phyloP scores from a whole-genome alignment of 768 basidiomycete genomes.

The Xanthoconium purpureum region DNA sequence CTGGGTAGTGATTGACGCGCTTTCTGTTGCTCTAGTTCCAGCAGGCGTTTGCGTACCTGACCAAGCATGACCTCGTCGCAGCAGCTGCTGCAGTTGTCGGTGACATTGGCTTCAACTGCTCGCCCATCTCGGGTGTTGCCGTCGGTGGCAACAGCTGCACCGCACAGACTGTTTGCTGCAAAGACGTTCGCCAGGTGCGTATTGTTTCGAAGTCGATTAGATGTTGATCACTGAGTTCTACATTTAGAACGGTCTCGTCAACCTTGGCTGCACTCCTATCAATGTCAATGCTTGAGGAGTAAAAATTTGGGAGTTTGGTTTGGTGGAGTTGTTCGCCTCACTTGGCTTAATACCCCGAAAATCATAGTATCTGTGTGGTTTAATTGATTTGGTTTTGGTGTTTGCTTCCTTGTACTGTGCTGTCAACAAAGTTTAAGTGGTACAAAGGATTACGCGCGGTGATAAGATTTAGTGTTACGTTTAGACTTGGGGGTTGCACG shows the following conservation, averaged over 20 bases:
- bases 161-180: constrained; percentile 8
- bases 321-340: neutral
- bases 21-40: neutral
- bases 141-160: neutral
- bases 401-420: too few relatives aligned
- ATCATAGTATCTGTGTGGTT: too few relatives aligned
- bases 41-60: neutral
- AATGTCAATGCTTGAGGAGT: neutral
- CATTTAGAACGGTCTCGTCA: constrained; percentile 6
- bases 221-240: neutral
- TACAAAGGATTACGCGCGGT: neutral
- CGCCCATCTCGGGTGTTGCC: neutral
- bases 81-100: neutral
- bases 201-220: too few relatives aligned
- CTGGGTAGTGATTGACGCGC: neutral
- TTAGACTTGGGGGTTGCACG: too few relatives aligned
- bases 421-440: too few relatives aligned
- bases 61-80: neutral
- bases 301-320: neutral
- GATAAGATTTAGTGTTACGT: neutral
- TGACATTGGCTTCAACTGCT: neutral
- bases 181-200: neutral
- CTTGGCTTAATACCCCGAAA: neutral
- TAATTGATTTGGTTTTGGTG: too few relatives aligned
- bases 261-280: neutral